Evolutionary conservation across 2,329 filamentous ascomycete species (phyloP).

Genomic region (Claviceps arundinis): DNA sequence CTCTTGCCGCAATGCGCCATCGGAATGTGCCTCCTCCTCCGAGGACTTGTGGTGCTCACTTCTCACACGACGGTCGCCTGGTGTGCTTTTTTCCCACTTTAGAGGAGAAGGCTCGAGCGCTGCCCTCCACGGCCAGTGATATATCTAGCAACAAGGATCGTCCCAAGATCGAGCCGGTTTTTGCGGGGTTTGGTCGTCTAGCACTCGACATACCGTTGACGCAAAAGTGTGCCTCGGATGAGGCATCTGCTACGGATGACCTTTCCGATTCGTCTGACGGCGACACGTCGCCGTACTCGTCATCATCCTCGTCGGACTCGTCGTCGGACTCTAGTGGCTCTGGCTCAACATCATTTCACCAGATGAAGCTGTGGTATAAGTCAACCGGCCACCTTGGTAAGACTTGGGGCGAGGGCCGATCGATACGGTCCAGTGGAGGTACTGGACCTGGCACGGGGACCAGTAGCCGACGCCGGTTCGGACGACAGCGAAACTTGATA

Average conservation of each 20-base stretch:
- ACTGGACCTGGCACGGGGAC: slow-evolving; percentile 36
- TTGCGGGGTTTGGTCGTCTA: slow-evolving; percentile 43
- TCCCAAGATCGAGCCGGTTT: slow-evolving; percentile 39
- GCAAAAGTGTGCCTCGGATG: slow-evolving; percentile 33
- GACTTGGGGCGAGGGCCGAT: slow-evolving; percentile 43
- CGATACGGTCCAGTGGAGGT: slow-evolving; percentile 44
- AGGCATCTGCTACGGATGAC: slow-evolving; percentile 37
- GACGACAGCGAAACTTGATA: slow-evolving; percentile 53
- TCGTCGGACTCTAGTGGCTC: slow-evolving; percentile 36
- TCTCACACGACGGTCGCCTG: slow-evolving; percentile 48
- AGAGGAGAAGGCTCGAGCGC: slow-evolving; percentile 42
- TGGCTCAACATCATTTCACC: slow-evolving; percentile 49
- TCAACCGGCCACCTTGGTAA: slow-evolving; percentile 38
- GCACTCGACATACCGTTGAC: slow-evolving; percentile 36
- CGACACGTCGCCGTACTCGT: slow-evolving; percentile 34
- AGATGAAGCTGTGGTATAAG: slow-evolving; percentile 43
- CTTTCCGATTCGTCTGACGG: slow-evolving; percentile 36
- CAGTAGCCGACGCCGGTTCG: slow-evolving; percentile 33
- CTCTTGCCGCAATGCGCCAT: slow-evolving; percentile 36
- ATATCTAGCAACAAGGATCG: slow-evolving; percentile 33
- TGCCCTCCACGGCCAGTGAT: slow-evolving; percentile 34
- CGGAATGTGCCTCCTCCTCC: slow-evolving; percentile 42
- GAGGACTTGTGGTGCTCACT: slow-evolving; percentile 45
- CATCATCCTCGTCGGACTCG: slow-evolving; percentile 9
- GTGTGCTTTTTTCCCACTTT: slow-evolving; percentile 59